Conservation (phyloP, 768 basidiomycete species). For the Lactarius evosmus region DNA sequence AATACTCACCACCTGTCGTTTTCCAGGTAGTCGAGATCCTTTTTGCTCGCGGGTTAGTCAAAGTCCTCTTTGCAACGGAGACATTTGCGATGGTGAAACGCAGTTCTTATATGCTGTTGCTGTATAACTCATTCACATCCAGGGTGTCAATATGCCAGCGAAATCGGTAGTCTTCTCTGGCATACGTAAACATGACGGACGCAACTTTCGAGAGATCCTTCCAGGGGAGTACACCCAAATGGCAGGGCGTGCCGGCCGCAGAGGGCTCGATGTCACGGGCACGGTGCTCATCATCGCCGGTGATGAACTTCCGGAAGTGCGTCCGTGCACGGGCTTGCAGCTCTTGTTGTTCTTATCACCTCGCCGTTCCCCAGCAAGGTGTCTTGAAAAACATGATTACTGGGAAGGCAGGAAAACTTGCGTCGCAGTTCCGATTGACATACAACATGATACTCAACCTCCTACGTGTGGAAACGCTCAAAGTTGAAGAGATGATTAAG, state of each 20-base stretch:
- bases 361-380: conserved; percentile 52
- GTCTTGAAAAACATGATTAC: conserved; percentile 87
- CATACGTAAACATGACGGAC: conserved; percentile 93
- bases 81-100: conserved; percentile 92
- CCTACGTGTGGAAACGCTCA: conserved; percentile 90
- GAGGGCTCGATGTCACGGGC: conserved; percentile 92
- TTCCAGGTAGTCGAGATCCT: conserved; percentile 89
- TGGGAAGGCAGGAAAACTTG: conserved; percentile 87
- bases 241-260: conserved; percentile 96
- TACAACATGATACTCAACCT: conserved; percentile 99
- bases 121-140: not conserved
- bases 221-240: conserved; percentile 98
- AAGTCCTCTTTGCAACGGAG: conserved; percentile 96
- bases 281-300: conserved; percentile 89
- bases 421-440: conserved; percentile 94
- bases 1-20: conserved; percentile 2
- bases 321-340: conserved; percentile 20
- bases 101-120: conserved; percentile 18
- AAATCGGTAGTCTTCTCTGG: conserved; percentile 95
- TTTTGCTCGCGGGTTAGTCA: conserved; percentile 93
- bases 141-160: conserved; percentile 99
- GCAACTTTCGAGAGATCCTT: conserved; percentile 83
- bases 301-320: conserved; percentile 83
- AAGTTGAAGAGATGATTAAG: conserved; percentile 99
- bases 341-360: not conserved